Base-by-base conservation (phyloP, 1,284 basidiomycete species). In the Athelia psychrophila region DNA sequence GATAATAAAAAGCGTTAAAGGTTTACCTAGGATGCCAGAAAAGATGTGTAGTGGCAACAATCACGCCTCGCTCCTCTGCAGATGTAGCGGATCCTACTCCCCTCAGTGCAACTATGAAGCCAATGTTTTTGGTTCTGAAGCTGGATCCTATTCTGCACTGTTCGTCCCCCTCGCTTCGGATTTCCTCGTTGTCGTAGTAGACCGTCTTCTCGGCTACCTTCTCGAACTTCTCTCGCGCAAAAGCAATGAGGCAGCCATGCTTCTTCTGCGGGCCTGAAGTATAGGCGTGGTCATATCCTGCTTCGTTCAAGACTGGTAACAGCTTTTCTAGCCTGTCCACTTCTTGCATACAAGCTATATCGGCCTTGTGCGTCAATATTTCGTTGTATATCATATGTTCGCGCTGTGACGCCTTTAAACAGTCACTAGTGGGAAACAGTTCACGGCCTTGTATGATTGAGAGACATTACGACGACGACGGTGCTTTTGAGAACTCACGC, bases 21-120 rank as follows among this genome's bases (percentile, higher is more conserved):
- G 58, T 30, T 13, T 65, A 91, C 87, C 79, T 84, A 6, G 95
- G 94, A 68, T 97, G 94, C 95, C 95, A 98, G 70, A 98, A 98
- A 5, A 88, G 77, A 73, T 89, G 93, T 0, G 92, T 93, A 0
- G 94, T 96, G 2, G 83, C 92, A 4, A 94, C 72, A 44, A 95
- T 71, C 36, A 91, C 64, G 16, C 88, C 86, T 19, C 70, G 64
- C 6, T 67, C 62, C 12, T 67, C 62, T 33, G 68, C 56, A 4
- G 13, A 13, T 30, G 27, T 13, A 30, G 27, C 13, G 27, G 5
- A 5, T 30, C 71, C 66, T 4, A 67, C 64, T 48, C 72, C 72
- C 58, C 76, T 71, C 45, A 98, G 71, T 2, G 86, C 86, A 19
- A 91, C 79, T 18, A 96, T 68, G 44, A 85, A 78, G 1, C 81